A percentile compares a stretch with the other conserved stretches of the same genome.
phyloP scores from a whole-genome alignment of 179 eudicot genomes.

The Carnegiea gigantea region DNA sequence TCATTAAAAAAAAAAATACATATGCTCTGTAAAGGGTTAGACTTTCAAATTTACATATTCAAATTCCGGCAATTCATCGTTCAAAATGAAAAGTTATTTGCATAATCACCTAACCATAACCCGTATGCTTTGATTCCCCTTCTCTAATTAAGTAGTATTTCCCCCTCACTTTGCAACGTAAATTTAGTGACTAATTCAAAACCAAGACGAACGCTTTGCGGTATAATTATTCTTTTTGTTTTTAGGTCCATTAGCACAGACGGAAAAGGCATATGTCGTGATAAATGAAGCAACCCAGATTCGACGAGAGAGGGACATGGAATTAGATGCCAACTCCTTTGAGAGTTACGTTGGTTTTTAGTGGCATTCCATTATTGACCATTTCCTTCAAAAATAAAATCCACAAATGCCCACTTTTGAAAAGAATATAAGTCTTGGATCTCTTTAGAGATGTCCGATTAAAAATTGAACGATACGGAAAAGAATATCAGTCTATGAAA shows the following conservation, averaged over 20 bases:
- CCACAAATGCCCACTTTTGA: not conserved
- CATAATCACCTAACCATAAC: not conserved
- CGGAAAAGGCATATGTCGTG: too few species aligned
- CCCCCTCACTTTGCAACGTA: not conserved
- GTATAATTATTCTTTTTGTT: too few species aligned
- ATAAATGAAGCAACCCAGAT: not conserved
- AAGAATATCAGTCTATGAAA: too few species aligned
- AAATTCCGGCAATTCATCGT: not conserved
- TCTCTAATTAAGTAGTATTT: too few species aligned
- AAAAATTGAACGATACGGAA: too few species aligned
- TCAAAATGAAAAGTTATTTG: not conserved
- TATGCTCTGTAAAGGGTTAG: too few species aligned
- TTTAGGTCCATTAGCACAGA: not conserved
- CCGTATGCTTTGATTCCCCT: not conserved
- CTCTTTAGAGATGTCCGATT: too few species aligned
- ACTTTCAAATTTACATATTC: not conserved
- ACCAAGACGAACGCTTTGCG: not conserved
- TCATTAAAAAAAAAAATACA: too few species aligned
- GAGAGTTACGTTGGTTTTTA: not conserved
- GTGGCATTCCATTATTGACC: not conserved
- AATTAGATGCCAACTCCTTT: not conserved
- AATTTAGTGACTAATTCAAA: not conserved
- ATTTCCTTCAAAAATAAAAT: not conserved
- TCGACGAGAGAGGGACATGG: not conserved
- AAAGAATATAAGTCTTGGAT: not conserved